These are phyloP conservation scores for Phycomyces nitens DNA, from an alignment of 192 early-diverging fungal species.

Conservation along the genomic window DNA sequence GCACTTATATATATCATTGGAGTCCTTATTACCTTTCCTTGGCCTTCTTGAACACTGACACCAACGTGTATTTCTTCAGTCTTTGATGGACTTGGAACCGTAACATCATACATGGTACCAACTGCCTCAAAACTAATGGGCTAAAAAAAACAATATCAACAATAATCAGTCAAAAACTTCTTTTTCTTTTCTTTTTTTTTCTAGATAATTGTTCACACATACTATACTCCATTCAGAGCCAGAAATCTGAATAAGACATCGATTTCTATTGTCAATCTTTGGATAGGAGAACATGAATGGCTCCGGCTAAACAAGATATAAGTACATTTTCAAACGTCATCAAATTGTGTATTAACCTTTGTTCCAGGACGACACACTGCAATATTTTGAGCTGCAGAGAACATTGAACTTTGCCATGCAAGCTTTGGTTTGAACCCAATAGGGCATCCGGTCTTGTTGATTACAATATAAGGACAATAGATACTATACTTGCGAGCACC, in stretches of 20 bases:
- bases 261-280: conserved; percentile 77
- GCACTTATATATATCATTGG: too few species aligned
- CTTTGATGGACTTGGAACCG: conserved; percentile 52
- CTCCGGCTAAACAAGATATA: conserved; percentile 36
- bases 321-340: neutral
- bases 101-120: conserved; percentile 78
- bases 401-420: conserved; percentile 69
- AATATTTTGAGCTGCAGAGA: conserved; percentile 66
- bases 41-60: conserved; percentile 80
- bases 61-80: conserved; percentile 74
- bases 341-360: conserved; percentile 5
- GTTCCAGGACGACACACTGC: conserved; percentile 12
- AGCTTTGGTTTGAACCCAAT: conserved; percentile 78
- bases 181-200: too few species aligned
- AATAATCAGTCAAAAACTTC: too few species aligned
- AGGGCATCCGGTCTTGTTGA: conserved; percentile 87
- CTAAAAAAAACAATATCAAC: too few species aligned
- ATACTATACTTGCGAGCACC: conserved; percentile 82
- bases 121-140: conserved; percentile 95
- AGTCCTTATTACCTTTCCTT: conserved; percentile 80
- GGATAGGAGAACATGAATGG: conserved; percentile 95
- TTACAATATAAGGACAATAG: conserved; percentile 89
- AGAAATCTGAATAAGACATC: conserved; percentile 69
- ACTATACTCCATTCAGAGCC: conserved; percentile 81
- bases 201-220: neutral